Conservation (phyloP, 2,329 filamentous ascomycete genomes). For the Exophiala spinifera region DNA sequence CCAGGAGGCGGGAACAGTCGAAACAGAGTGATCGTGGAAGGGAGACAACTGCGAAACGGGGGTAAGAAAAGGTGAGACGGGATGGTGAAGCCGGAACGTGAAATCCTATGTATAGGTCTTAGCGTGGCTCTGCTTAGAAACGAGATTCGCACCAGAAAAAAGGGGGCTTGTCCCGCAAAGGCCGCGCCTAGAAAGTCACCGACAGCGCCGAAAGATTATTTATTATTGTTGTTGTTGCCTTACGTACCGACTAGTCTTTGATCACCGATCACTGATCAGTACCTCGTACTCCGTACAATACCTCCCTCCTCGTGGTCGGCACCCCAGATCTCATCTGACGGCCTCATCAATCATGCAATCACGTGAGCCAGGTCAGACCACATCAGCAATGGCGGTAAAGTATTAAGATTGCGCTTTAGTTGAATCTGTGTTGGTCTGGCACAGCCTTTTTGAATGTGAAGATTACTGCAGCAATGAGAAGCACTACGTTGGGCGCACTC, state of each 20-base stretch:
- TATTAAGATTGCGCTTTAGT: neutral
- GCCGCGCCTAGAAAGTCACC: too few relatives aligned
- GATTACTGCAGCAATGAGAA: too few relatives aligned
- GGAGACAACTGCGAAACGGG: neutral
- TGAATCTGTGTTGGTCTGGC: too few relatives aligned
- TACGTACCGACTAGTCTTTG: too few relatives aligned
- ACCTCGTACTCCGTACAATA: too few relatives aligned
- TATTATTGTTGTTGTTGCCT: too few relatives aligned
- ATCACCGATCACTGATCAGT: too few relatives aligned
- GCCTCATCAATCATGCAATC: neutral
- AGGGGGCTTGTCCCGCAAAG: too few relatives aligned
- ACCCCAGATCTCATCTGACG: neutral
- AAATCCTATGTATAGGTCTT: neutral
- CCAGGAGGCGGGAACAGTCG: neutral
- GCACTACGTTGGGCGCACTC: too few relatives aligned
- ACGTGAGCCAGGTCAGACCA: neutral
- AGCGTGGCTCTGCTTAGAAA: conserved; percentile 2
- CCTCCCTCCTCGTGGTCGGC: too few relatives aligned
- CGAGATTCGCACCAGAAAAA: neutral
- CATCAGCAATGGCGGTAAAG: neutral
- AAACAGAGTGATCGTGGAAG: neutral
- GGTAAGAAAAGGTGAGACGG: conserved; percentile 1
- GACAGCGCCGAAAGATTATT: too few relatives aligned
- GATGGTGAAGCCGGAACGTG: neutral
- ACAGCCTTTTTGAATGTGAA: too few relatives aligned